These are phyloP conservation scores for Penicillium rolfsii DNA, from an alignment of 2,329 filamentous ascomycete species.

Conservation along the genomic window DNA sequence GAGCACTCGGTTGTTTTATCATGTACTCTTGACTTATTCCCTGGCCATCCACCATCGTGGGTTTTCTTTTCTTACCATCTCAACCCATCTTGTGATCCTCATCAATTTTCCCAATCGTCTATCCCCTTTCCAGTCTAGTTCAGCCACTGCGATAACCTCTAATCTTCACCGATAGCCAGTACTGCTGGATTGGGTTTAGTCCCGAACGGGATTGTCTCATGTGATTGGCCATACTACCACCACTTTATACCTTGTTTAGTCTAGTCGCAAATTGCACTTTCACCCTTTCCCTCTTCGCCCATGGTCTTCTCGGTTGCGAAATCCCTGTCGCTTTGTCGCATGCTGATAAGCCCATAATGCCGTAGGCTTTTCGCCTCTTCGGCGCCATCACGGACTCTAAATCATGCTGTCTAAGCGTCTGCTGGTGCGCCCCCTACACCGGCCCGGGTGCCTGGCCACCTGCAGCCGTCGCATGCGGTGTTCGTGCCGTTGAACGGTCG, in stretches of 20 bases:
- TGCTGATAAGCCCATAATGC: slow-evolving; percentile 9
- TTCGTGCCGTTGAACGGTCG: background rate
- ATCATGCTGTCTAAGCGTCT: background rate
- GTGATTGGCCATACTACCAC: background rate
- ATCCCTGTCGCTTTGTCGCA: slow-evolving; percentile 6
- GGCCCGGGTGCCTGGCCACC: slow-evolving; percentile 12
- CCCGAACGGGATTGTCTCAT: no score
- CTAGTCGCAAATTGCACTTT: background rate
- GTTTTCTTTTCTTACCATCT: no score
- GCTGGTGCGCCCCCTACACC: slow-evolving; percentile 9
- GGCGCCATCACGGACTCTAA: background rate
- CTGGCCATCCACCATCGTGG: no score
- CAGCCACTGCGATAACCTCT: background rate
- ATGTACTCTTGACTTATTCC: background rate
- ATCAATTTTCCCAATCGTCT: background rate
- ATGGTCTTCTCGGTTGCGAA: background rate
- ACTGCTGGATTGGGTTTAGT: background rate
- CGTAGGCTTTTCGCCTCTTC: slow-evolving; percentile 2
- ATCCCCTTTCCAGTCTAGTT: background rate
- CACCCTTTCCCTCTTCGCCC: background rate
- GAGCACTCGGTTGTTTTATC: background rate
- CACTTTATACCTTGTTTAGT: background rate
- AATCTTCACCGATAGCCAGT: background rate
- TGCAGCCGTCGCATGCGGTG: background rate
- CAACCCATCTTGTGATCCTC: no score